These are phyloP conservation scores for Penicillium alfredii DNA, from an alignment of 495 filamentous ascomycete species.

Conservation along the genomic window DNA sequence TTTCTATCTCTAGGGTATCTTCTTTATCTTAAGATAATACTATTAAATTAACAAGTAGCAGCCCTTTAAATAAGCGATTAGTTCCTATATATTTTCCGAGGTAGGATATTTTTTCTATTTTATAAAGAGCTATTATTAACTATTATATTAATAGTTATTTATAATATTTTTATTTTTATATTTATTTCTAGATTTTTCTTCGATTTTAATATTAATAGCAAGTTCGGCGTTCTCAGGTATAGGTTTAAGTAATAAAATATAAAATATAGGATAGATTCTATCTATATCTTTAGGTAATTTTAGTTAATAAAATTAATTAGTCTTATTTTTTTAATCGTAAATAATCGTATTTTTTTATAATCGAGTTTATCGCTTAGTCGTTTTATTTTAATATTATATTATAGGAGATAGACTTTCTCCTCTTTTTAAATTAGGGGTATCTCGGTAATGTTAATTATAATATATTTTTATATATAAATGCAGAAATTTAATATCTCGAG, in stretches of 20 bases:
- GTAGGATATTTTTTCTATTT: constrained; percentile 6
- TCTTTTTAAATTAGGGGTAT: constrained; percentile 3
- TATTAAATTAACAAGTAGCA: constrained; percentile 5
- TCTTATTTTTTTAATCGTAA: constrained; percentile 8
- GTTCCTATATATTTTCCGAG: too few species aligned
- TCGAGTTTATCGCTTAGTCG: constrained; percentile 6
- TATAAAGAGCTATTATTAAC: constrained; percentile 1
- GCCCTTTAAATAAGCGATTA: constrained; percentile 4
- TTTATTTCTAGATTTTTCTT: too few species aligned
- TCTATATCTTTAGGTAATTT: constrained; percentile 4
- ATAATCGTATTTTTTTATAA: too few species aligned
- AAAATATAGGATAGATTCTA: constrained; percentile 1
- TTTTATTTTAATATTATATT: constrained; percentile 5
- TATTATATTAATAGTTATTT: neutral
- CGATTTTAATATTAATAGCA: too few species aligned
- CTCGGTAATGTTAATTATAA: neutral
- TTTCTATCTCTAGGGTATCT: too few species aligned
- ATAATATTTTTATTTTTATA: constrained; percentile 4
- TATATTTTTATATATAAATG: constrained; percentile 1
- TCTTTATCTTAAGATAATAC: neutral
- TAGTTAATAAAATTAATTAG: constrained; percentile 7
- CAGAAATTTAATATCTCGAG: constrained; percentile 2
- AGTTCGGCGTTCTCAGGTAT: too few species aligned
- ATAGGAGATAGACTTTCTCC: constrained; percentile 4
- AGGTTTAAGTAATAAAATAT: too few species aligned